phyloP scores from a whole-genome alignment of 176 grass and related monocot genomes.

The Raddia distichophylla region DNA sequence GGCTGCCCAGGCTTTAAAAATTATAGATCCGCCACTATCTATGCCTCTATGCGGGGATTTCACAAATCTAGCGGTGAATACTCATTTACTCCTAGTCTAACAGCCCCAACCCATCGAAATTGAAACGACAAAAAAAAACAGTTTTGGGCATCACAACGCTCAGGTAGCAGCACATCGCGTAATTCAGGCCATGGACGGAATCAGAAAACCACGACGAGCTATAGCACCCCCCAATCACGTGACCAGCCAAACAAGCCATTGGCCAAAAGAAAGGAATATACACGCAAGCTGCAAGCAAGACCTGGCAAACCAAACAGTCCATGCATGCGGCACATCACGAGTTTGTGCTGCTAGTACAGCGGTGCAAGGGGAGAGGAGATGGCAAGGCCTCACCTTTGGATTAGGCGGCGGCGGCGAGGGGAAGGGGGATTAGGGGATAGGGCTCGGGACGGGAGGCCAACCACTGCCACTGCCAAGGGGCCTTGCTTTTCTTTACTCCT shows the following conservation, averaged over 20 bases:
- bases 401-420: not conserved
- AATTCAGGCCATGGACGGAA: conserved; percentile 27
- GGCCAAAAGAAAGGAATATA: not conserved
- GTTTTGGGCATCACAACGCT: not conserved
- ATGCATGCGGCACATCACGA: no score
- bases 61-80: not conserved
- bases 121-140: not conserved
- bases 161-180: not conserved
- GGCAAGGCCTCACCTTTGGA: conserved; percentile 25
- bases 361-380: not conserved
- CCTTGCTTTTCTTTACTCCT: not conserved
- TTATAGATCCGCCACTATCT: no score
- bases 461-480: conserved; percentile 8
- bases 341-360: not conserved
- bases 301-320: not conserved
- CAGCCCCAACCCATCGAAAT: not conserved
- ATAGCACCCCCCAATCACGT: not conserved
- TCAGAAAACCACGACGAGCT: not conserved
- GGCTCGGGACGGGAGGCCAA: conserved; percentile 3
- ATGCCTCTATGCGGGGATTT: not conserved
- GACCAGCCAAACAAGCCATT: not conserved
- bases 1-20: no score
- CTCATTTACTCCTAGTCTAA: not conserved
- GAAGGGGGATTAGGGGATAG: conserved; percentile 18
- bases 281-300: not conserved